Evolutionary conservation across 2,329 filamentous ascomycete genomes (phyloP).

Genomic region (Xylariaceae sp.): DNA sequence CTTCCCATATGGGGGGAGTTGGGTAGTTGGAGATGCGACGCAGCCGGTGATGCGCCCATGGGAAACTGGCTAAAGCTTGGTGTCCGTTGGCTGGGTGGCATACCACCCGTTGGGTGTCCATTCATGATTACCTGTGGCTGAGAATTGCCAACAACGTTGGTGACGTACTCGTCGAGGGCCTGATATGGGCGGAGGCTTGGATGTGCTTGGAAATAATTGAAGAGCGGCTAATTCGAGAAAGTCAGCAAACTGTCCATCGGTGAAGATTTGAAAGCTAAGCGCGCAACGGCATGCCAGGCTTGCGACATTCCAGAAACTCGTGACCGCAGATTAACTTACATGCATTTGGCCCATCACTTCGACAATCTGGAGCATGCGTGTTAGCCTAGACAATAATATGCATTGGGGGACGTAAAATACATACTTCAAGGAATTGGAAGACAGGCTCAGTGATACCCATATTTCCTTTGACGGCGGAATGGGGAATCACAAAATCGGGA

Average conservation of each 20-base stretch:
- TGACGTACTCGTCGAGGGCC: slow-evolving; percentile 59
- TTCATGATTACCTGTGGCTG: slow-evolving; percentile 40
- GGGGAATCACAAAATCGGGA: slow-evolving; percentile 58
- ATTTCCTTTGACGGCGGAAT: slow-evolving; percentile 51
- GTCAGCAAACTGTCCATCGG: not conserved
- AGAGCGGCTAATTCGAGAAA: slow-evolving; percentile 43
- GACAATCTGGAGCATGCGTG: slow-evolving; percentile 45
- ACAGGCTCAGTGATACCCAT: slow-evolving; percentile 59
- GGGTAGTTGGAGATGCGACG: slow-evolving; percentile 57
- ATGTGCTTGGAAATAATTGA: slow-evolving; percentile 54
- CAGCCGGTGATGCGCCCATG: slow-evolving; percentile 57
- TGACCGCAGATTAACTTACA: slow-evolving; percentile 23
- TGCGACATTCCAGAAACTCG: not conserved
- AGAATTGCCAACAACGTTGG: slow-evolving; percentile 41
- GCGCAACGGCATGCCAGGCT: not conserved
- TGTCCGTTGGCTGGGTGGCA: slow-evolving; percentile 48
- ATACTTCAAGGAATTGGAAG: slow-evolving; percentile 61
- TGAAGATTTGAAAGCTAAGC: not conserved
- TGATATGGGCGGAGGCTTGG: slow-evolving; percentile 52
- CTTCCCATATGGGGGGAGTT: slow-evolving; percentile 60
- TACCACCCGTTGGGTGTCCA: slow-evolving; percentile 36
- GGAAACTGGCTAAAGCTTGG: slow-evolving; percentile 55
- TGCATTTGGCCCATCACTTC: slow-evolving; percentile 66
- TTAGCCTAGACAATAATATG: slow-evolving; percentile 2
- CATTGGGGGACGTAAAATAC: slow-evolving; percentile 27